These are phyloP conservation scores for Fusarium foetens DNA, from an alignment of 2,329 filamentous ascomycete species.

Conservation along the genomic window DNA sequence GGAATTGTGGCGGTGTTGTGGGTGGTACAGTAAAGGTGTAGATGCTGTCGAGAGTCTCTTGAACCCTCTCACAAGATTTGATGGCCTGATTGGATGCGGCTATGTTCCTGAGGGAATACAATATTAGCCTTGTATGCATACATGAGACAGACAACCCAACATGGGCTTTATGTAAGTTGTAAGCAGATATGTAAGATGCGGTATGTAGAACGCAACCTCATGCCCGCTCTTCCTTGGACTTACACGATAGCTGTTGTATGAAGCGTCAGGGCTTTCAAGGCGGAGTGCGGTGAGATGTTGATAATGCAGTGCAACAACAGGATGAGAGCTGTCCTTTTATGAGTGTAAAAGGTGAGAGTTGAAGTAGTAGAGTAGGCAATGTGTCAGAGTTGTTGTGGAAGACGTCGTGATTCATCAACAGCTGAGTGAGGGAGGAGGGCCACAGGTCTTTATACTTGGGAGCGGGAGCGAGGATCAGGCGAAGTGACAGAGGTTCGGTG, in stretches of 20 bases:
- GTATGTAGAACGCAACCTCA: slow-evolving; percentile 14
- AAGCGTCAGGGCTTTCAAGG: slow-evolving; percentile 2
- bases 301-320: slow-evolving; percentile 4
- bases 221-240: slow-evolving; percentile 18
- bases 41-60: slow-evolving; percentile 28
- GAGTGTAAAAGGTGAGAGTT: slow-evolving; percentile 1
- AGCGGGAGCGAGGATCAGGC: slow-evolving; percentile 6
- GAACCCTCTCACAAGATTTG: slow-evolving; percentile 35
- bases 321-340: neutral
- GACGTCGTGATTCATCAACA: slow-evolving; percentile 3
- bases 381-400: slow-evolving; percentile 12
- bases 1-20: slow-evolving; percentile 25
- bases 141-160: slow-evolving; percentile 19
- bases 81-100: slow-evolving; percentile 38
- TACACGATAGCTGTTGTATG: slow-evolving; percentile 16
- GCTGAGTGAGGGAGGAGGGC: slow-evolving; percentile 7
- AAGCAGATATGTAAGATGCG: slow-evolving; percentile 19
- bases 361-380: slow-evolving; percentile 2
- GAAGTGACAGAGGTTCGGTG: slow-evolving; percentile 1
- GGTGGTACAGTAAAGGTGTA: slow-evolving; percentile 33
- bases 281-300: slow-evolving; percentile 10
- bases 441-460: slow-evolving; percentile 34
- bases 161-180: slow-evolving; percentile 4
- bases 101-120: slow-evolving; percentile 28
- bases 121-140: slow-evolving; percentile 41